A percentile compares a stretch with the other conserved stretches of the same genome.
These are phyloP conservation scores for Trifolium pratense DNA, from an alignment of 306 rosid genomes.

Conservation along the genomic window DNA sequence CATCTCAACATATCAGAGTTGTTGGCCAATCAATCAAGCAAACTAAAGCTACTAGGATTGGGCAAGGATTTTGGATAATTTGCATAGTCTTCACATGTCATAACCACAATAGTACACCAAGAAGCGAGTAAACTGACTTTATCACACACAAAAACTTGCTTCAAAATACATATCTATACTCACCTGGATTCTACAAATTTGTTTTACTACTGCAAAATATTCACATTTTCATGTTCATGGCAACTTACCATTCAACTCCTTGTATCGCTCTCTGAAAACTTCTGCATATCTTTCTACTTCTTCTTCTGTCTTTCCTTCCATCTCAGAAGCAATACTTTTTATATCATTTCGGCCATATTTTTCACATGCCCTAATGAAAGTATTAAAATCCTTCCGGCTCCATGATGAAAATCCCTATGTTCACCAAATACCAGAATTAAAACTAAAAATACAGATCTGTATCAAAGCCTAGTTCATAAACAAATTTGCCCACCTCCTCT, in stretches of 20 bases:
- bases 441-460: conserved; percentile 18
- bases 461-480: conserved; percentile 32
- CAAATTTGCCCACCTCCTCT: conserved; percentile 63
- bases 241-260: conserved; percentile 85
- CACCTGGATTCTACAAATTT: conserved; percentile 1
- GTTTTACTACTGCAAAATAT: background rate
- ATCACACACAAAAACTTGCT: background rate
- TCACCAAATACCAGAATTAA: conserved; percentile 46
- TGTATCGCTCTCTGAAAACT: conserved; percentile 90
- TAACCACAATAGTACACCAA: conserved; percentile 5
- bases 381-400: conserved; percentile 95
- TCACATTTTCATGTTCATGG: background rate
- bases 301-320: conserved; percentile 96
- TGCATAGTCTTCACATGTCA: background rate
- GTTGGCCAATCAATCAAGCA: conserved; percentile 3
- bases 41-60: conserved; percentile 11
- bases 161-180: background rate
- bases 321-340: conserved; percentile 80
- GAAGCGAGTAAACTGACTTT: no score
- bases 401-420: conserved; percentile 94
- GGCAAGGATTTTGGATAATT: background rate
- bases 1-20: conserved; percentile 1
- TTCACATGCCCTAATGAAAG: conserved; percentile 97
- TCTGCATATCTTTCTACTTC: conserved; percentile 96
- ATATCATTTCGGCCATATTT: conserved; percentile 94